Percentiles rank a stretch among this genome's conserved stretches.
Evolutionary conservation across 306 rosid genomes (phyloP).

Genomic region (Sechiopsis laciniata): DNA sequence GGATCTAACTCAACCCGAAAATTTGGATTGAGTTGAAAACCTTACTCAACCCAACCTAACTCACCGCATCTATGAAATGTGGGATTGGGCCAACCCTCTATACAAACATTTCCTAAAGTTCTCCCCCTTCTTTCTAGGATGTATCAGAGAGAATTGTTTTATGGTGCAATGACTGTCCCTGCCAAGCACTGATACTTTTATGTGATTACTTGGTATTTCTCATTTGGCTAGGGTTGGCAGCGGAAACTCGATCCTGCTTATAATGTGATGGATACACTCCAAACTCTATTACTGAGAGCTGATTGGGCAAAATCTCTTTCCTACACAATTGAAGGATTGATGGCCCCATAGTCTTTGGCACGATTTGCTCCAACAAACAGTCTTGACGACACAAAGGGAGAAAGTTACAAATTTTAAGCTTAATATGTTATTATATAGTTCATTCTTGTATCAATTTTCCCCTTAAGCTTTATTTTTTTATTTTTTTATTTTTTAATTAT

Average conservation of each 20-base stretch:
- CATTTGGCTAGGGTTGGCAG: conserved; percentile 78
- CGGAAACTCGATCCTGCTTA: conserved; percentile 86
- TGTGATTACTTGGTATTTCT: not conserved
- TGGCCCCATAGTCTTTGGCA: conserved; percentile 65
- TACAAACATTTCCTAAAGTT: not conserved
- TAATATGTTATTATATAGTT: not conserved
- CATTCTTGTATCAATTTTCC: conserved; percentile 10
- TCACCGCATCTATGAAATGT: too few relatives aligned
- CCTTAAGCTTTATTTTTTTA: not conserved
- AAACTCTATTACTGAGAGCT: conserved; percentile 79
- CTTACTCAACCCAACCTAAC: too few relatives aligned
- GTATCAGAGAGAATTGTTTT: too few relatives aligned
- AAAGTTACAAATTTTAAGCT: not conserved
- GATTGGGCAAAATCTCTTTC: conserved; percentile 96
- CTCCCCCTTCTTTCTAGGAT: not conserved
- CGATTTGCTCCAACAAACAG: conserved; percentile 35
- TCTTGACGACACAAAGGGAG: conserved; percentile 45
- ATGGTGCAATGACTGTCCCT: not conserved
- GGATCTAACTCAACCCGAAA: too few relatives aligned
- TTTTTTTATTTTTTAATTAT: not conserved
- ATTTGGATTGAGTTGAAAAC: too few relatives aligned
- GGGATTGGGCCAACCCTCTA: too few relatives aligned
- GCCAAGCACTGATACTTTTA: not conserved
- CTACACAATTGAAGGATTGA: conserved; percentile 90
- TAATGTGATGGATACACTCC: conserved; percentile 87